Percentiles rank a stretch among this genome's conserved stretches.
These are phyloP conservation scores for Corniculantispora saksenae DNA, from an alignment of 2,329 filamentous ascomycete species.

Conservation along the genomic window DNA sequence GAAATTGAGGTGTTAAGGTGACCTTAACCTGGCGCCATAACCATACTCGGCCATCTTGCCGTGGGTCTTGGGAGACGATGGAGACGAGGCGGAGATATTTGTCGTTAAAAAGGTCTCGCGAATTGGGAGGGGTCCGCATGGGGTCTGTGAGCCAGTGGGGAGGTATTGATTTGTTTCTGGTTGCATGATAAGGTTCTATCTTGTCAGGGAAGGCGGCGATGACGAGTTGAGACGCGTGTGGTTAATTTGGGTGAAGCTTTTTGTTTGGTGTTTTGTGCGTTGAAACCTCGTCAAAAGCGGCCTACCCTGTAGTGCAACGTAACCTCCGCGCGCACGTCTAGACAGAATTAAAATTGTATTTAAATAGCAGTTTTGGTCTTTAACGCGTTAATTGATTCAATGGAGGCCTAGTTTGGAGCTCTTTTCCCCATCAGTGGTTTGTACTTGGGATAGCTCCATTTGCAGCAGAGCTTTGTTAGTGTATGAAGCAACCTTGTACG, in stretches of 20 bases:
- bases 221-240: background rate
- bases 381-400: too few relatives aligned
- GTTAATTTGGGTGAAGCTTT: background rate
- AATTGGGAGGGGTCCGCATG: background rate
- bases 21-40: constrained; percentile 40
- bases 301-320: background rate
- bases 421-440: too few relatives aligned
- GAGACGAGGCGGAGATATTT: constrained; percentile 14
- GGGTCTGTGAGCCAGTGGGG: background rate
- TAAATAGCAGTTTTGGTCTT: too few relatives aligned
- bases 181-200: too few relatives aligned
- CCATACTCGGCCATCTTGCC: constrained; percentile 39
- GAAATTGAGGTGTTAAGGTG: constrained; percentile 31
- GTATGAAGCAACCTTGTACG: too few relatives aligned
- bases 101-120: background rate
- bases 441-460: too few relatives aligned
- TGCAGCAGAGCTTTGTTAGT: too few relatives aligned
- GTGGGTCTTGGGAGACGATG: constrained; percentile 9
- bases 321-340: background rate
- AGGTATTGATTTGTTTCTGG: background rate
- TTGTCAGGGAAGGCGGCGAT: too few relatives aligned
- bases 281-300: background rate
- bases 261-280: constrained; percentile 4
- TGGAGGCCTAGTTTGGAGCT: too few relatives aligned
- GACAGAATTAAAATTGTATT: too few relatives aligned